These are phyloP conservation scores for Amanita exitialis DNA, from an alignment of 768 basidiomycete species.

Conservation along the genomic window DNA sequence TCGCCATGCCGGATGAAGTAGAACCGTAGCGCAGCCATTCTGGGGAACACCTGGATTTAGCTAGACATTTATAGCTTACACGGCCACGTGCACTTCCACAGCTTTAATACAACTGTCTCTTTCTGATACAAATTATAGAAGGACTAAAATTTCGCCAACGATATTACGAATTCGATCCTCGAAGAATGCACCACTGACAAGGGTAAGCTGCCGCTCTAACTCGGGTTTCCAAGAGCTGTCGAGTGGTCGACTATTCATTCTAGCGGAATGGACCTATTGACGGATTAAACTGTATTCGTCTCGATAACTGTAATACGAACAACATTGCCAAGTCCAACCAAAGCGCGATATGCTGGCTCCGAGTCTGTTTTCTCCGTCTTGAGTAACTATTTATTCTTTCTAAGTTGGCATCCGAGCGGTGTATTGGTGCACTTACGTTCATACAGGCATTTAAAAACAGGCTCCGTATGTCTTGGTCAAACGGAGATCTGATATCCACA, in stretches of 20 bases:
- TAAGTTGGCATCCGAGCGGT: background rate
- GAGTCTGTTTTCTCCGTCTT: slow-evolving; percentile 44
- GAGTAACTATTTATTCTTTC: slow-evolving; percentile 26
- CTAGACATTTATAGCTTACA: background rate
- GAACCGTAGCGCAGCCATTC: slow-evolving; percentile 20
- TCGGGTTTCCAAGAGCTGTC: slow-evolving; percentile 29
- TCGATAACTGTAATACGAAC: slow-evolving; percentile 26
- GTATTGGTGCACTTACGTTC: slow-evolving; percentile 25
- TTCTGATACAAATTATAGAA: slow-evolving; percentile 21
- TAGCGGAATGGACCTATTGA: slow-evolving; percentile 41
- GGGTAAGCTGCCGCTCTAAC: slow-evolving; percentile 28
- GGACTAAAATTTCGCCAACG: slow-evolving; percentile 33
- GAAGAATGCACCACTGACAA: slow-evolving; percentile 33
- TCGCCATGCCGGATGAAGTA: slow-evolving; percentile 75
- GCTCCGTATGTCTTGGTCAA: slow-evolving; percentile 28
- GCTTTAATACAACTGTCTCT: slow-evolving; percentile 11
- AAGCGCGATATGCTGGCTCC: slow-evolving; percentile 61
- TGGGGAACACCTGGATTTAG: background rate
- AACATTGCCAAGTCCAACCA: slow-evolving; percentile 67
- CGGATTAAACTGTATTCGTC: slow-evolving; percentile 3
- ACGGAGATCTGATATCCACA: slow-evolving; percentile 31
- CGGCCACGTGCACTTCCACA: background rate
- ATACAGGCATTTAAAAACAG: slow-evolving; percentile 35
- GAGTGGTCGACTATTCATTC: slow-evolving; percentile 23
- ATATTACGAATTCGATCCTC: slow-evolving; percentile 52